Percentiles rank a stretch among this genome's conserved stretches.
Evolutionary conservation across 805 yeast species (phyloP).

Genomic region (Nakazawaea laoshanensis): DNA sequence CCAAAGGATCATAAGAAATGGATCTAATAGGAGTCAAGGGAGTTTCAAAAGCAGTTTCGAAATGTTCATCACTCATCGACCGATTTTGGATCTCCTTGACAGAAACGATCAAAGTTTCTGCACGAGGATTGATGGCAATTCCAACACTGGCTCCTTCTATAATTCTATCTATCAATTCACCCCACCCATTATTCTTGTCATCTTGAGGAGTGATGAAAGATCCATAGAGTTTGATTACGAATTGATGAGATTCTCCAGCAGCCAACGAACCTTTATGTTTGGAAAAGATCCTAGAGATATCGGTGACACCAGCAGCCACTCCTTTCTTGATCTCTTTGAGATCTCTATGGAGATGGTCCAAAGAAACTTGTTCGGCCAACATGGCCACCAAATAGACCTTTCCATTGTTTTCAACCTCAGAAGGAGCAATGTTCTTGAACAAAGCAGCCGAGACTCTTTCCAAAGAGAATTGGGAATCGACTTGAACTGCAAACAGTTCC

Average conservation of each 20-base stretch:
- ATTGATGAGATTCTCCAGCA: constrained; percentile 61
- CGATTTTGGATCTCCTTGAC: constrained; percentile 65
- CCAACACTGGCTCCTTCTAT: constrained; percentile 69
- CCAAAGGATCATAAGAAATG: constrained; percentile 55
- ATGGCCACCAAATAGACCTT: constrained; percentile 71
- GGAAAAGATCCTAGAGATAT: constrained; percentile 71
- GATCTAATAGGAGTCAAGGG: constrained; percentile 63
- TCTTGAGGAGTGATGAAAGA: constrained; percentile 45
- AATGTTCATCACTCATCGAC: constrained; percentile 12
- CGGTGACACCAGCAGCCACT: constrained; percentile 83
- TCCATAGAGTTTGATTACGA: constrained; percentile 63
- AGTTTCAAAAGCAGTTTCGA: constrained; percentile 27
- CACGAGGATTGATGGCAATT: constrained; percentile 74
- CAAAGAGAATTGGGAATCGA: constrained; percentile 48
- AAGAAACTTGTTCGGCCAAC: constrained; percentile 59
- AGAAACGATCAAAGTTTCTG: constrained; percentile 59
- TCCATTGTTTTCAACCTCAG: constrained; percentile 47
- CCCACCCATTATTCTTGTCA: constrained; percentile 70
- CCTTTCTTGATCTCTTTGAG: constrained; percentile 56
- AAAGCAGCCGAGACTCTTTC: constrained; percentile 73
- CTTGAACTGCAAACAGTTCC: constrained; percentile 69
- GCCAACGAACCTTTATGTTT: constrained; percentile 50
- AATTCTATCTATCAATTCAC: constrained; percentile 72
- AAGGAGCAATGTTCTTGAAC: constrained; percentile 66
- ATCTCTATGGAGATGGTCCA: constrained; percentile 20